These are phyloP conservation scores for Corymbia maculata DNA, from an alignment of 345 rosid species.

Conservation along the genomic window DNA sequence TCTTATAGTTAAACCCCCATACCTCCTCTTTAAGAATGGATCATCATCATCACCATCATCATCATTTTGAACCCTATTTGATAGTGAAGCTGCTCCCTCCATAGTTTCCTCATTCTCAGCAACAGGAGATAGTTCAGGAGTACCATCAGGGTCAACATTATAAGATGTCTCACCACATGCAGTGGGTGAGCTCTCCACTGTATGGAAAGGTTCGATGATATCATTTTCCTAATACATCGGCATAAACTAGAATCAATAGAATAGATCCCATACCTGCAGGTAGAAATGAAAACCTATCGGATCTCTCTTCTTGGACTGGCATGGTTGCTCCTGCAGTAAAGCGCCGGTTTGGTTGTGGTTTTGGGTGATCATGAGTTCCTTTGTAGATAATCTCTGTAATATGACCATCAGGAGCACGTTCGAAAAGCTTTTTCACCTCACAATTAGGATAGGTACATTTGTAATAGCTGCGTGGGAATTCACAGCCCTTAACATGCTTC, in stretches of 20 bases:
- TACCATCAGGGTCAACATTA: constrained; percentile 37
- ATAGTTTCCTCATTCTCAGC: constrained; percentile 44
- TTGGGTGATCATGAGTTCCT: constrained; percentile 97
- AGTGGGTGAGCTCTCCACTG: constrained; percentile 46
- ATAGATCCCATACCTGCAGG: neutral
- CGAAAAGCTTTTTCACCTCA: constrained; percentile 96
- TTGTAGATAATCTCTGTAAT: constrained; percentile 88
- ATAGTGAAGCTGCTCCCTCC: constrained; percentile 26
- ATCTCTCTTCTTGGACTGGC: constrained; percentile 64
- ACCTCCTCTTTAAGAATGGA: constrained; percentile 82
- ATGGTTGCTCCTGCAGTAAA: constrained; percentile 48
- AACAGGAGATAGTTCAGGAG: constrained; percentile 46
- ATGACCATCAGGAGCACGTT: constrained; percentile 90
- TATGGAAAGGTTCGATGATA: neutral
- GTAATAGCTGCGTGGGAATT: constrained; percentile 96
- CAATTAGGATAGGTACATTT: constrained; percentile 99
- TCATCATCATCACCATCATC: constrained; percentile 52
- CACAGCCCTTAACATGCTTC: constrained; percentile 98
- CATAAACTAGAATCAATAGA: neutral
- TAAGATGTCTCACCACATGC: constrained; percentile 41
- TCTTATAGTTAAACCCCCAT: neutral
- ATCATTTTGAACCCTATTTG: constrained; percentile 23
- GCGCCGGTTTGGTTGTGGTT: constrained; percentile 87
- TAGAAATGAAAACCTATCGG: constrained; percentile 39
- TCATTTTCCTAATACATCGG: neutral